These are phyloP conservation scores for Trametes cinnabarina DNA, from an alignment of 768 basidiomycete species.

Conservation along the genomic window DNA sequence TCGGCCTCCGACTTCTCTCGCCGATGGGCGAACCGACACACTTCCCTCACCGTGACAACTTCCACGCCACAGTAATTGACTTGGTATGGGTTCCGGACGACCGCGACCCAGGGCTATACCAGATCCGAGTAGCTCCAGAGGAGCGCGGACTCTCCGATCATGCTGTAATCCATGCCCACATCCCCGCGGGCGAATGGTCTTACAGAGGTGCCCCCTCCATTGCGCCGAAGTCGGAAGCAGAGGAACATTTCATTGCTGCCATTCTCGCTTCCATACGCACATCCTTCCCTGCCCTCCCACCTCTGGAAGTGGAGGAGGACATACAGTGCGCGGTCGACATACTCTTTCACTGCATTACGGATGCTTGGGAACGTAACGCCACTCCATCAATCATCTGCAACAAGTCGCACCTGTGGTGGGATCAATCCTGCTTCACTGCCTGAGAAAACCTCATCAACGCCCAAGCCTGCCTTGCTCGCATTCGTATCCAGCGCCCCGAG, in stretches of 20 bases:
- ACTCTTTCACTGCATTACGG: not conserved
- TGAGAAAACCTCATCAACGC: not conserved
- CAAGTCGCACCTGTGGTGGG: conserved; percentile 3
- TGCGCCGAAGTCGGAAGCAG: not conserved
- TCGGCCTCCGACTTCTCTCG: not conserved
- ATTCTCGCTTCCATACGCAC: not conserved
- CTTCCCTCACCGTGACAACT: not conserved
- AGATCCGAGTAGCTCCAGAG: not conserved
- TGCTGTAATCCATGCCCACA: not conserved
- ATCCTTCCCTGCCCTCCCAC: not conserved
- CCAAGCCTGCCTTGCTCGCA: not conserved
- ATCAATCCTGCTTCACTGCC: not conserved
- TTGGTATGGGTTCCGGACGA: not conserved
- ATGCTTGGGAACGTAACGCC: not conserved
- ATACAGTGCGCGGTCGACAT: not conserved
- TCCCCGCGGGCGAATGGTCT: not conserved
- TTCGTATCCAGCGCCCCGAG: not conserved
- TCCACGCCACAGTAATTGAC: not conserved
- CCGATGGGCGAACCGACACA: not conserved
- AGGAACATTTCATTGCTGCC: not conserved
- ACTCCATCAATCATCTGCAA: not conserved
- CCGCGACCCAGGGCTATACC: not conserved
- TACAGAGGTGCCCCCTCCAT: not conserved
- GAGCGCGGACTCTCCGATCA: conserved; percentile 3
- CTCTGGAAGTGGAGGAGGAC: not conserved